Evolutionary conservation across 164 flowering plant species (phyloP), one percentile per base, ranked within the genome.

Genomic region (Platanus orientalis): DNA sequence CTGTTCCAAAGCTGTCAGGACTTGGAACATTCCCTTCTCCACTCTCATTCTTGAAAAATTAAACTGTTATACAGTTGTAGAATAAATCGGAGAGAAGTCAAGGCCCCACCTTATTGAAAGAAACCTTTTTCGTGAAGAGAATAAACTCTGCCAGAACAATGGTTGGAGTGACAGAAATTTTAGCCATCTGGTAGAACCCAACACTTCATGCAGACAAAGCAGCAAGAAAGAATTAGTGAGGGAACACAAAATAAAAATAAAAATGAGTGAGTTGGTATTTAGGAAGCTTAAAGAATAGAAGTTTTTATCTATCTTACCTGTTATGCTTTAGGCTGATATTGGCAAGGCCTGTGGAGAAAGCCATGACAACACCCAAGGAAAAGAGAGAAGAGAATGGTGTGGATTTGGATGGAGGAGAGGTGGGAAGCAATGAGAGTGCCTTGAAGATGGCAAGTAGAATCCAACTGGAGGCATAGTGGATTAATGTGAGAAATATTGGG

Each of bases 151-250:
- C 79, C 19, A 86, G 72, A 50, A 84, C 96, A 72, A 90, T 85
- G 36, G 92, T 81, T 34, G 94, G 96, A 47, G 96, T 90, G 56
- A 87, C 94, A 7, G 90, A 81, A 58, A 90, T 85, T 66, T 90
- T 90, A 29, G 94, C 90, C 93, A 90, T 90, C 67, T 90, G 96
- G 66, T 90, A 90, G 75, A 90, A 87, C 29, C 96, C 96, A 36
- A 90, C 86, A 66, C 96, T 89, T 82, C 73, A 77, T 0, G 19
- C 49, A 32, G 9, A 24, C 54, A 23, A 9, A 53, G 39, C 11
- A 19, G 63, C 21, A 28, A 9, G 28, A 66, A 63, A 21, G 11
- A 40, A 57, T 23, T 6, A 27, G 62, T 67, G 40, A 60, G 57
- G 57, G 63, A 50, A 49, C 3, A 24, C 27, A 20, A 2, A 68